Evolutionary conservation across 495 filamentous ascomycete genomes (phyloP), one percentile per base, ranked within the genome.

Genomic region (Penicillium soppii): DNA sequence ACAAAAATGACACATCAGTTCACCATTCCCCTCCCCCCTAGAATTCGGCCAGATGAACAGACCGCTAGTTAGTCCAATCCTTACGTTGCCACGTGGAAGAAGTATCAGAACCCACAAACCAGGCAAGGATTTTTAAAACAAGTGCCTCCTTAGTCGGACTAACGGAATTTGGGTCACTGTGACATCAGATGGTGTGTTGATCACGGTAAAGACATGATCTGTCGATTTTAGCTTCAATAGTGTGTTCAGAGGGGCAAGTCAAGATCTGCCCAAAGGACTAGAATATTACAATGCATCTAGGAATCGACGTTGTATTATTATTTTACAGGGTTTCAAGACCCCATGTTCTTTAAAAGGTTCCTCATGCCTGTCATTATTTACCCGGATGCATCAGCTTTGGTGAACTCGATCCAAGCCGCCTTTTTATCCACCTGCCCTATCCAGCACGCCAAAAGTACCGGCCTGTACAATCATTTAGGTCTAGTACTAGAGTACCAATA

Each of bases 401-500:
- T n/a, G n/a, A n/a, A n/a, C n/a, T 32, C 29, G n/a, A n/a, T n/a
- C 29, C 37, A 22, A 17, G 21, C 17, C 23, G 10, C 20, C 39
- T 12, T 20, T 27, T 52, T 33, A 46, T 22, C 25, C 26, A 40
- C 35, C 50, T 45, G 23, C 50, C 50, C 22, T 17, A 45, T 40
- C 3, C 17, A 45, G 17, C 23, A 22, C 27, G 15, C 19, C 39
- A 13, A 33, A 42, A 10, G 27, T 33, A 43, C 38, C 13, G 8
- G 15, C 32, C 19, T 32, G 29, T 32, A 32, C 10, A 12, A 12
- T 9, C 25, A 27, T 32, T 32, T 12, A 32, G 29, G 4, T 32
- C 3, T 32, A 4, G 2, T 38, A 48, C 33, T 17, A 23, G 37
- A 32, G 8, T 7, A 32, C 10, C 29, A 10, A 32, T 12, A 7